Evolutionary conservation across 208 protist genomes (phyloP).

Genomic region (Wallacemonas sp.): DNA sequence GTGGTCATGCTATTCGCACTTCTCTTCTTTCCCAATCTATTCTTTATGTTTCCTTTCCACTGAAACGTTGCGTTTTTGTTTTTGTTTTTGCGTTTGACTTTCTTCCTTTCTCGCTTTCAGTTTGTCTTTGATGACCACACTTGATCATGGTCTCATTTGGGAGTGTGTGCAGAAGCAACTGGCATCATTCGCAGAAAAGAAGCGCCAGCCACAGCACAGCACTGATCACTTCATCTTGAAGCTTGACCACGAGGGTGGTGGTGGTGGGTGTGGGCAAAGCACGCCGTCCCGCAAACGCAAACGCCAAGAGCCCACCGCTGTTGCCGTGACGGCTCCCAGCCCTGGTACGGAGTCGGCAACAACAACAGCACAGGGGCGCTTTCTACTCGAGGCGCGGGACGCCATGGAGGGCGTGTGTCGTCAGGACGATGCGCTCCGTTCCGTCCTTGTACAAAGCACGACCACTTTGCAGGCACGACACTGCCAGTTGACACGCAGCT

Average conservation of each 20-base stretch:
- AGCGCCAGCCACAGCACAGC: not conserved
- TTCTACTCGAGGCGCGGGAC: not conserved
- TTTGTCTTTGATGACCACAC: no score
- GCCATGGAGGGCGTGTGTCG: not conserved
- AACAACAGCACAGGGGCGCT: not conserved
- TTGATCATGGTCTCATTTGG: not conserved
- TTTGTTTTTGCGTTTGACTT: no score
- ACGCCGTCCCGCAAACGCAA: not conserved
- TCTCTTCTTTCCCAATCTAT: no score
- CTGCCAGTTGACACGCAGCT: not conserved
- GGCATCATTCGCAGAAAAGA: not conserved
- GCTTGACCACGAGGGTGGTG: conserved; percentile 3
- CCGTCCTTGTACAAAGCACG: not conserved
- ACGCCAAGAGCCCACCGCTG: not conserved
- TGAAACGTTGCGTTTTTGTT: no score
- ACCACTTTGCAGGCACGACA: conserved; percentile 1
- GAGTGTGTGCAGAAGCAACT: not conserved
- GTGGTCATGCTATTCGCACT: no score
- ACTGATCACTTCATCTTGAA: conserved; percentile 5
- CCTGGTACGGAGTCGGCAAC: not conserved
- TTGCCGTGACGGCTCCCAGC: no score
- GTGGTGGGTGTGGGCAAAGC: no score
- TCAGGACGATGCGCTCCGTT: not conserved
- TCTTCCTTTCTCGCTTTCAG: no score
- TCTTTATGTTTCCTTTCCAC: no score